Percentiles rank a stretch among this genome's conserved stretches.
These are phyloP conservation scores for Graphilbum fragrans DNA, from an alignment of 2,329 filamentous ascomycete genomes.

Conservation along the genomic window DNA sequence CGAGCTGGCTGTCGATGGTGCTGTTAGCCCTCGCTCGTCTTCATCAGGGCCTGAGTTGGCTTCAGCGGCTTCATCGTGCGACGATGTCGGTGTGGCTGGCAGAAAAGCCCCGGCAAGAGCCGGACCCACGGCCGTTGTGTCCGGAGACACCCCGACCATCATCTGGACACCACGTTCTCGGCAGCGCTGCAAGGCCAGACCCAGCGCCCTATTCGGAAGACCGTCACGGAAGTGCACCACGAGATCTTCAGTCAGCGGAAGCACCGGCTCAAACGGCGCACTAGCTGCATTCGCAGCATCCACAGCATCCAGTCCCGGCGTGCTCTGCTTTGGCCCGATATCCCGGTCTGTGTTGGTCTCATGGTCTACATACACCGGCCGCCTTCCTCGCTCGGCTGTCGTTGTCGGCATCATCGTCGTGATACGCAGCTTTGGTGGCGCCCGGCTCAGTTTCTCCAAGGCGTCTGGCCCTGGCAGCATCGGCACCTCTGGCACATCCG, in stretches of 20 bases:
- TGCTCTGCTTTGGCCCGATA: too few relatives aligned
- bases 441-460: background rate
- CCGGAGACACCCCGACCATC: background rate
- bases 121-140: background rate
- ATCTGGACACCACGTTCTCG: constrained; percentile 10
- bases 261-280: constrained; percentile 26
- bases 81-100: background rate
- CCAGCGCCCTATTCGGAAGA: constrained; percentile 27
- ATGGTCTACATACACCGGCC: background rate
- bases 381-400: background rate
- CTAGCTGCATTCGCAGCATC: background rate
- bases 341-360: too few relatives aligned
- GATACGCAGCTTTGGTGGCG: too few relatives aligned
- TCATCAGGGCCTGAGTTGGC: constrained; percentile 4
- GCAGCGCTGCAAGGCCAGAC: constrained; percentile 34
- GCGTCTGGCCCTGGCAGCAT: background rate
- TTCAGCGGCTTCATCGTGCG: background rate
- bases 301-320: too few relatives aligned
- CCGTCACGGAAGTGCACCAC: constrained; percentile 40
- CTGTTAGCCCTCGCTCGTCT: too few relatives aligned
- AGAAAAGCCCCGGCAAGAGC: too few relatives aligned
- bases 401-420: too few relatives aligned
- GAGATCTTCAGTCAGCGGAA: constrained; percentile 43
- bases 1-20: too few relatives aligned
- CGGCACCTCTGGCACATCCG: background rate